Conservation (phyloP, 192 early-diverging fungal genomes). For the Coemansia sp. region DNA sequence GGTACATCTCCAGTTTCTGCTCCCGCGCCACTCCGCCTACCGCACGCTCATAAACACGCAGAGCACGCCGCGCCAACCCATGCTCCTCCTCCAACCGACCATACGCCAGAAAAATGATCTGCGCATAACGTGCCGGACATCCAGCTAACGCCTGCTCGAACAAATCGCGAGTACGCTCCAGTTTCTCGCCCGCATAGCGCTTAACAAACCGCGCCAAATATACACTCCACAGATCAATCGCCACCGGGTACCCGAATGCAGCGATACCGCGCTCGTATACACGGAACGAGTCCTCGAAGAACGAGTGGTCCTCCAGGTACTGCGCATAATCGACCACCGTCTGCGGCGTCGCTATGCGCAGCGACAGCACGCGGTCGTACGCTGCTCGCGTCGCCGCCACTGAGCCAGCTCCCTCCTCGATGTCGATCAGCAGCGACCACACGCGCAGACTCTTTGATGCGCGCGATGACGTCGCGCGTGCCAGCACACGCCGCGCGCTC, state of each 20-base stretch:
- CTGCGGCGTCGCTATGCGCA: slow-evolving; percentile 95
- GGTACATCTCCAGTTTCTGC: slow-evolving; percentile 82
- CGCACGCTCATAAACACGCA: slow-evolving; percentile 94
- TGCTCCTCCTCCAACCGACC: slow-evolving; percentile 91
- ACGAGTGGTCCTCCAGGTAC: slow-evolving; percentile 87
- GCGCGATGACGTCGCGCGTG: slow-evolving; percentile 77
- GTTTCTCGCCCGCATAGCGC: slow-evolving; percentile 83
- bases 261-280: slow-evolving; percentile 97
- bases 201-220: slow-evolving; percentile 87
- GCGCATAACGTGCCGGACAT: slow-evolving; percentile 85
- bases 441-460: slow-evolving; percentile 86
- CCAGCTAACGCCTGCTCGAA: slow-evolving; percentile 93
- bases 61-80: slow-evolving; percentile 88
- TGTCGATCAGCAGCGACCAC: slow-evolving; percentile 94
- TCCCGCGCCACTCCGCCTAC: slow-evolving; percentile 76
- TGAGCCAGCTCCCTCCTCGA: slow-evolving; percentile 90
- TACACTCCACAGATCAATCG: slow-evolving; percentile 97
- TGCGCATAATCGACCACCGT: slow-evolving; percentile 94
- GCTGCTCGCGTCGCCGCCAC: slow-evolving; percentile 77
- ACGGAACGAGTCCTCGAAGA: slow-evolving; percentile 95
- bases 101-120: slow-evolving; percentile 86
- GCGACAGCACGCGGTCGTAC: slow-evolving; percentile 92
- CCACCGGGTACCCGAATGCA: slow-evolving; percentile 94
- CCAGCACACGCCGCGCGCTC: slow-evolving; percentile 81
- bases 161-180: slow-evolving; percentile 93